Base-by-base conservation (phyloP, 2,329 filamentous ascomycete genomes). In the Cercospora zeae-maydis region DNA sequence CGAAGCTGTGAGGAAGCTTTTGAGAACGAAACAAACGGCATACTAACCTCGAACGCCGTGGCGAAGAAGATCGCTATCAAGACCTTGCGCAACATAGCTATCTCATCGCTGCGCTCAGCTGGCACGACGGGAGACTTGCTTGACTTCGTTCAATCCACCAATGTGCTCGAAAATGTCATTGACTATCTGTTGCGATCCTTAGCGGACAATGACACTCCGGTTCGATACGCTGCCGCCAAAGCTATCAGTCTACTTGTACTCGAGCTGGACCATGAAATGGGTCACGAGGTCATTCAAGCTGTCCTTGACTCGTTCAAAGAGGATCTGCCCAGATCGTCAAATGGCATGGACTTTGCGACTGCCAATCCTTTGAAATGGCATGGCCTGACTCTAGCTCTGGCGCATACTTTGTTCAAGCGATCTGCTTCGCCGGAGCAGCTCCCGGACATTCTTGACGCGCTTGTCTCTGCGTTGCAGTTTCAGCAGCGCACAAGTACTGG, bases 351-450 rank as follows among this genome's bases (percentile, higher is more conserved):
- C 73, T 79, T 96, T 36, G 87, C 86, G 45, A 87, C 88, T 8
- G 92, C 96, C 13, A 88, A 96, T 74, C 84, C 91, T 14, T 81
- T 93, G 27, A 87, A 89, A 75, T 99, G 95, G 95, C 95, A 99
- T 75, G 95, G 95, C 0, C 77, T 97, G 37, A 93, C 92, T 71
- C 82, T 99, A 49, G 95, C 95, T 0, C 80, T 99, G 2, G 88
- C 91, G 0, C 92, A 98, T 75, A 79, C 96, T 1, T 81, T 98
- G 1, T 97, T 96, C 77, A 87, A 92, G 57, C 86, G 89, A 39
- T 93, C 93, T 0, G 89, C 92, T 5, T 89, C 92, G 0, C 82
- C 86, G 0, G 77, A 82, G 2, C 87, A 89, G 66, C 82, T 98
- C 4, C 82, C 87, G 0, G 84, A 88, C 59, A 90, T 96, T 45